A percentile compares a stretch with the other conserved stretches of the same genome.
Evolutionary conservation across 2,329 filamentous ascomycete genomes (phyloP).

Genomic region (Nemania sp.): DNA sequence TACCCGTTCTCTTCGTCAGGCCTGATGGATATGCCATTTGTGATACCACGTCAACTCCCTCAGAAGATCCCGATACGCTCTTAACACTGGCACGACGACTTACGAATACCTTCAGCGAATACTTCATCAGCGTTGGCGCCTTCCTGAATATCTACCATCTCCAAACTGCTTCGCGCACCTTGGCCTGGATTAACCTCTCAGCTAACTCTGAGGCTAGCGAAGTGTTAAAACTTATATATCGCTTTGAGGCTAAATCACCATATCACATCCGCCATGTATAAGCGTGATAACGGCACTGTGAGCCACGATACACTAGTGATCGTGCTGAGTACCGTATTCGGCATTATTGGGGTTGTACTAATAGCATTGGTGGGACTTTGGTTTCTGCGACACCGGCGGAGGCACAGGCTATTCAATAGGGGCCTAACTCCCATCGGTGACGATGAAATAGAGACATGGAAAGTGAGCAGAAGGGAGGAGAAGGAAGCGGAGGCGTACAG

Average conservation of each 20-base stretch:
- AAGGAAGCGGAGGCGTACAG: constrained; percentile 47
- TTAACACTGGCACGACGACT: constrained; percentile 35
- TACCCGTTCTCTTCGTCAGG: neutral
- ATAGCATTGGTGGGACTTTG: constrained; percentile 54
- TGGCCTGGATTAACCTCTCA: constrained; percentile 6
- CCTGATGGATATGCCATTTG: constrained; percentile 23
- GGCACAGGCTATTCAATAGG: constrained; percentile 61
- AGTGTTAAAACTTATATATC: constrained; percentile 9
- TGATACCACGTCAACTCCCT: constrained; percentile 1
- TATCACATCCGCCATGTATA: constrained; percentile 29
- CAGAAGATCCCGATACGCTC: constrained; percentile 1
- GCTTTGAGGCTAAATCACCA: constrained; percentile 27
- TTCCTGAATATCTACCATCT: neutral
- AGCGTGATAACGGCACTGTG: constrained; percentile 36
- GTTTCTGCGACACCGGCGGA: constrained; percentile 56
- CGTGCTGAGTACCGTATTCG: constrained; percentile 62
- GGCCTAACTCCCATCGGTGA: constrained; percentile 73
- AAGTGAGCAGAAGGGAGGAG: constrained; percentile 54
- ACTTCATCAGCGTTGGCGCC: constrained; percentile 2
- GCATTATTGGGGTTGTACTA: constrained; percentile 59
- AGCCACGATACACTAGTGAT: constrained; percentile 61
- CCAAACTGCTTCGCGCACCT: neutral
- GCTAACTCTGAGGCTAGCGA: constrained; percentile 12
- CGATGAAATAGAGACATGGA: constrained; percentile 75
- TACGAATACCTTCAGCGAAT: constrained; percentile 6